Evolutionary conservation across 2,329 filamentous ascomycete genomes (phyloP).

Genomic region (Plectosphaerella sp.): DNA sequence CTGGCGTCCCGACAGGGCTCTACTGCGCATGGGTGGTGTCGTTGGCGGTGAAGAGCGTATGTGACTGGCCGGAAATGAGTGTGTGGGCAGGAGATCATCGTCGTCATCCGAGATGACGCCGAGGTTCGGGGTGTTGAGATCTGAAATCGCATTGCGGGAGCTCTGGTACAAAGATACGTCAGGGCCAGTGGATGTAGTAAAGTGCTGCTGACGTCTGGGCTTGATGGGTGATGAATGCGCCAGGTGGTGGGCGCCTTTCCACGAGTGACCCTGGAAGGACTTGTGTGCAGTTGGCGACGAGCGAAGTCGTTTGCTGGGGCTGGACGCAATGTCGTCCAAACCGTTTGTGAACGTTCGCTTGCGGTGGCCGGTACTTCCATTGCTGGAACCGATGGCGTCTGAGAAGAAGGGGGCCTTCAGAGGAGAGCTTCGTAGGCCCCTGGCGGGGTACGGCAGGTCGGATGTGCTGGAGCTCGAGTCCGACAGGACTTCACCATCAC

Average conservation of each 20-base stretch:
- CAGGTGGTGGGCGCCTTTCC: conserved; percentile 73
- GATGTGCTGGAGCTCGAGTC: conserved; percentile 84
- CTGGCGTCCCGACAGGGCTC: conserved; percentile 40
- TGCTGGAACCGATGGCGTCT: conserved; percentile 70
- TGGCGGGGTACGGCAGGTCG: conserved; percentile 66
- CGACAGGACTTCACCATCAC: conserved; percentile 71
- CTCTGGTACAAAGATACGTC: conserved; percentile 77
- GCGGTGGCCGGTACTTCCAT: conserved; percentile 60
- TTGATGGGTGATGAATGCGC: conserved; percentile 86
- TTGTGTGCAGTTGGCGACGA: conserved; percentile 58
- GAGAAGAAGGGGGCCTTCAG: conserved; percentile 81
- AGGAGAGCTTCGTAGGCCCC: conserved; percentile 75
- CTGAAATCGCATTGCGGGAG: conserved; percentile 62
- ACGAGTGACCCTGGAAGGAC: conserved; percentile 50
- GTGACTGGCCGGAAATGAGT: conserved; percentile 64
- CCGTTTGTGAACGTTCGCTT: conserved; percentile 60
- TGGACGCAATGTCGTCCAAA: conserved; percentile 52
- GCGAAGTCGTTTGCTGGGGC: conserved; percentile 66
- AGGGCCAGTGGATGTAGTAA: conserved; percentile 66
- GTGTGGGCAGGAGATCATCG: conserved; percentile 72
- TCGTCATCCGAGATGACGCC: conserved; percentile 71
- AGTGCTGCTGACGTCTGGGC: conserved; percentile 68
- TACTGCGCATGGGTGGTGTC: conserved; percentile 68
- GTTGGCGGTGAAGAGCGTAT: conserved; percentile 77
- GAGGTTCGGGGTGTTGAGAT: conserved; percentile 56